Evolutionary conservation across 1,139 yeast species (phyloP).

Genomic region (Suhomyces ambrosiae): DNA sequence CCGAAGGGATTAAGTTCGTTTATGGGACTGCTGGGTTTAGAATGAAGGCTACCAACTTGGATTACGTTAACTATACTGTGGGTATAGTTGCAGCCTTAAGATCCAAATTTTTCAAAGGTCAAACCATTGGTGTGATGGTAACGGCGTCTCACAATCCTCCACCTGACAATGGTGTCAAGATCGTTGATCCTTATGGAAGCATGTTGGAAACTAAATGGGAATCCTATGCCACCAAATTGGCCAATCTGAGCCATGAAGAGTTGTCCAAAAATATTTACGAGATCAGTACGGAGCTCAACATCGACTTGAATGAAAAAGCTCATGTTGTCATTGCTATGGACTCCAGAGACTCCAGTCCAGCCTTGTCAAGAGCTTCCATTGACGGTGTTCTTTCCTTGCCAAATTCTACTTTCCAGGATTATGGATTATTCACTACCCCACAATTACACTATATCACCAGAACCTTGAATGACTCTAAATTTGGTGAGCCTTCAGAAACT

Average conservation of each 20-base stretch:
- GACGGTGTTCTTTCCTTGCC: slow-evolving; percentile 62
- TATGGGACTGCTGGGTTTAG: slow-evolving; percentile 99
- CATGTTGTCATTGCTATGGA: slow-evolving; percentile 64
- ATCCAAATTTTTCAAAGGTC: slow-evolving; percentile 67
- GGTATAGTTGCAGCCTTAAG: slow-evolving; percentile 83
- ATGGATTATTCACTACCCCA: slow-evolving; percentile 85
- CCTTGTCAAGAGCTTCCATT: slow-evolving; percentile 60
- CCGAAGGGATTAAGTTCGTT: slow-evolving; percentile 48
- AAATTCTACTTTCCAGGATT: slow-evolving; percentile 52
- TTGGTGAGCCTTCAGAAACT: slow-evolving; percentile 63
- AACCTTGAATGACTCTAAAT: slow-evolving; percentile 61
- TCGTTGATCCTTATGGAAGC: slow-evolving; percentile 91
- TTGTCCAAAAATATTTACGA: slow-evolving; percentile 29
- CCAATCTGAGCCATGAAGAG: slow-evolving; percentile 60
- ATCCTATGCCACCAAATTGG: slow-evolving; percentile 71
- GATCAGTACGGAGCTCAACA: slow-evolving; percentile 35
- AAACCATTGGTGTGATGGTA: slow-evolving; percentile 86
- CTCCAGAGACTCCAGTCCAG: slow-evolving; percentile 77
- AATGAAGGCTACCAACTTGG: slow-evolving; percentile 67
- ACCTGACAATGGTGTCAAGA: slow-evolving; percentile 91
- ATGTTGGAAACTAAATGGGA: slow-evolving; percentile 93
- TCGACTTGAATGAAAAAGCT: slow-evolving; percentile 42
- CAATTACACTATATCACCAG: slow-evolving; percentile 89
- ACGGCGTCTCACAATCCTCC: slow-evolving; percentile 98
- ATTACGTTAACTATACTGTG: slow-evolving; percentile 81